Percentiles rank a stretch among this genome's conserved stretches.
Evolutionary conservation across 352 stramenopile genomes (phyloP).

Genomic region (Peronospora belbahrii): DNA sequence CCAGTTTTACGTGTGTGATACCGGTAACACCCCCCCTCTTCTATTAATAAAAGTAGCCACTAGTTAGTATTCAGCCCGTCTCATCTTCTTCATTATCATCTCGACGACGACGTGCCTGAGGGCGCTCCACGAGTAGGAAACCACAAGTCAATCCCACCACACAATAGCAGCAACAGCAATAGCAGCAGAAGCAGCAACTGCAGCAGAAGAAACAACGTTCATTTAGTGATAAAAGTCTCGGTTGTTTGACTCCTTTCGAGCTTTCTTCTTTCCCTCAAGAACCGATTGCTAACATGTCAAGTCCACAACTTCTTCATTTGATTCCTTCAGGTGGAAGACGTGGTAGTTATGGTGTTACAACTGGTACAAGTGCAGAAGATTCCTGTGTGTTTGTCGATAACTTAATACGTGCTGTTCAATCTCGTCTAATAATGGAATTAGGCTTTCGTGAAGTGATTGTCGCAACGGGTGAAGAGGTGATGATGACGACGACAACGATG

Average conservation of each 20-base stretch:
- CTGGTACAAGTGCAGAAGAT: constrained; percentile 39
- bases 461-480: constrained; percentile 40
- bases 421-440: constrained; percentile 47
- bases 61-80: no score
- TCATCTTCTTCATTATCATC: no score
- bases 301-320: constrained; percentile 9
- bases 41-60: no score
- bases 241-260: no score
- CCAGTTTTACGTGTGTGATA: background rate
- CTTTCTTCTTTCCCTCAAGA: no score
- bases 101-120: no score
- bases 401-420: constrained; percentile 58
- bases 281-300: constrained; percentile 18
- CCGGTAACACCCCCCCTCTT: no score
- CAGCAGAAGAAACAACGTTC: background rate
- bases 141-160: background rate
- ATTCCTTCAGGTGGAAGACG: no score
- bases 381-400: constrained; percentile 53
- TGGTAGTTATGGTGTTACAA: constrained; percentile 16
- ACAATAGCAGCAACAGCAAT: no score
- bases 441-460: constrained; percentile 62
- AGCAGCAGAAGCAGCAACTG: no score
- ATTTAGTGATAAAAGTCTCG: background rate
- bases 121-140: no score
- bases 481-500: no score